Evolutionary conservation across 2,329 filamentous ascomycete genomes (phyloP).

Genomic region (Falciphora oryzae): DNA sequence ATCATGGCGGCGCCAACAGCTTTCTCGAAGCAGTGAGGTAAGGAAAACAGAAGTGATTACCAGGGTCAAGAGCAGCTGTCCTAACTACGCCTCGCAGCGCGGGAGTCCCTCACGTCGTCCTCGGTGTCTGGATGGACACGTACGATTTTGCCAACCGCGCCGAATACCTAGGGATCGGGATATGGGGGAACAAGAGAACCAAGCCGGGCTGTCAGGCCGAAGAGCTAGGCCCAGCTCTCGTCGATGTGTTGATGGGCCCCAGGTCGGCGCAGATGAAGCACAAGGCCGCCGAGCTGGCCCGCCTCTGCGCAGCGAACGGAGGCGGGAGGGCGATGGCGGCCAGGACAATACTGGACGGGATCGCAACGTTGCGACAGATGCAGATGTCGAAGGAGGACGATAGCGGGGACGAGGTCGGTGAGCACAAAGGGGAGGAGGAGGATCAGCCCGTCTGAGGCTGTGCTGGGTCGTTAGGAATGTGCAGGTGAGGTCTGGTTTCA

Average conservation of each 20-base stretch:
- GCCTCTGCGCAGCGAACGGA: conserved; percentile 8
- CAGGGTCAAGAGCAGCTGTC: too few relatives aligned
- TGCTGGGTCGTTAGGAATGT: too few relatives aligned
- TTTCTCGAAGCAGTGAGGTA: conserved; percentile 32
- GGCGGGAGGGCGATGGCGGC: conserved; percentile 11
- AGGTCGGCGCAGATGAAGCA: conserved; percentile 6
- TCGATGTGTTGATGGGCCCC: conserved; percentile 12
- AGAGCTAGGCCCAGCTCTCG: conserved; percentile 16
- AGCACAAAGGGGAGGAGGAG: too few relatives aligned
- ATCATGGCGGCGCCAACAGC: conserved; percentile 43
- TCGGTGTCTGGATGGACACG: conserved; percentile 39
- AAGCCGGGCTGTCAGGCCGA: conserved; percentile 15
- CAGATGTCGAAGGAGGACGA: too few relatives aligned
- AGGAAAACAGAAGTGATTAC: too few relatives aligned
- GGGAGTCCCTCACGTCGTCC: conserved; percentile 38
- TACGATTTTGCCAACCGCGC: conserved; percentile 40
- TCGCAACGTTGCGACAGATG: background rate
- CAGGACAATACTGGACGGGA: conserved; percentile 11
- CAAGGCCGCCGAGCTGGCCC: conserved; percentile 6
- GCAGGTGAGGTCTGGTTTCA: too few relatives aligned
- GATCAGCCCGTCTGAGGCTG: too few relatives aligned
- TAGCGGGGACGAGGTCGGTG: background rate
- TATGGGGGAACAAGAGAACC: conserved; percentile 19
- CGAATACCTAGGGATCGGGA: conserved; percentile 37
- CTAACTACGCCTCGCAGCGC: conserved; percentile 23